Evolutionary conservation across 768 basidiomycete genomes (phyloP).

Genomic region (Xanthoconium purpureum): DNA sequence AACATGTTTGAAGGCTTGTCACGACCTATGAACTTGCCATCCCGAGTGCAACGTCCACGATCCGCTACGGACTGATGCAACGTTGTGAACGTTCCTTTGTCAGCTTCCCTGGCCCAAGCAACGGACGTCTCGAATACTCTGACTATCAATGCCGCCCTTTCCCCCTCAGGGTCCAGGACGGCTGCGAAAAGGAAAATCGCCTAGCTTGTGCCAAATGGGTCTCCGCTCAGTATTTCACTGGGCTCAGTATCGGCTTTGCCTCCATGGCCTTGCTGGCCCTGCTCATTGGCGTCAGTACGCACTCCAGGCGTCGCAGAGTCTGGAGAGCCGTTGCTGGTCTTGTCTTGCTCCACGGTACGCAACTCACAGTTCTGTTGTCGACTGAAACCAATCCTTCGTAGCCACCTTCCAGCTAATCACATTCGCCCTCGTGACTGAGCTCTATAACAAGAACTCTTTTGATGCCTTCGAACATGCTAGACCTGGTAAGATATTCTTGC

Average conservation of each 20-base stretch:
- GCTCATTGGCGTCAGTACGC: slow-evolving; percentile 67
- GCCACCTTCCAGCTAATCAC: slow-evolving; percentile 59
- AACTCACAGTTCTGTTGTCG: not conserved
- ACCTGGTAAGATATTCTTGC: slow-evolving; percentile 44
- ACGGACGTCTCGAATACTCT: slow-evolving; percentile 47
- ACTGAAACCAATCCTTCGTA: slow-evolving; percentile 19
- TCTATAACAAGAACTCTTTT: slow-evolving; percentile 46
- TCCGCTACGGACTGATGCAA: slow-evolving; percentile 56
- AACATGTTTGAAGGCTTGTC: slow-evolving; percentile 40
- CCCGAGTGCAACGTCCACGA: slow-evolving; percentile 44
- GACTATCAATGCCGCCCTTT: slow-evolving; percentile 64
- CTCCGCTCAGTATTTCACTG: slow-evolving; percentile 64
- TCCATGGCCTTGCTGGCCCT: slow-evolving; percentile 55
- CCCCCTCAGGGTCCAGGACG: slow-evolving; percentile 49
- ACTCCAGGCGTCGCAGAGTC: slow-evolving; percentile 68
- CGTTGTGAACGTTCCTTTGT: slow-evolving; percentile 55
- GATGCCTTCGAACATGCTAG: slow-evolving; percentile 55
- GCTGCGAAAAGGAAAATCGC: slow-evolving; percentile 51
- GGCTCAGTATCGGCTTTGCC: slow-evolving; percentile 64
- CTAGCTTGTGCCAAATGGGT: slow-evolving; percentile 66
- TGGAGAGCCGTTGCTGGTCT: slow-evolving; percentile 73
- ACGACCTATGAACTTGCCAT: slow-evolving; percentile 37
- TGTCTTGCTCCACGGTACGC: slow-evolving; percentile 55
- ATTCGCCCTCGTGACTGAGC: slow-evolving; percentile 62
- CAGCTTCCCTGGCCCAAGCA: slow-evolving; percentile 43